These are phyloP conservation scores for Eutrema japonicum DNA, from an alignment of 345 rosid species.

Conservation along the genomic window DNA sequence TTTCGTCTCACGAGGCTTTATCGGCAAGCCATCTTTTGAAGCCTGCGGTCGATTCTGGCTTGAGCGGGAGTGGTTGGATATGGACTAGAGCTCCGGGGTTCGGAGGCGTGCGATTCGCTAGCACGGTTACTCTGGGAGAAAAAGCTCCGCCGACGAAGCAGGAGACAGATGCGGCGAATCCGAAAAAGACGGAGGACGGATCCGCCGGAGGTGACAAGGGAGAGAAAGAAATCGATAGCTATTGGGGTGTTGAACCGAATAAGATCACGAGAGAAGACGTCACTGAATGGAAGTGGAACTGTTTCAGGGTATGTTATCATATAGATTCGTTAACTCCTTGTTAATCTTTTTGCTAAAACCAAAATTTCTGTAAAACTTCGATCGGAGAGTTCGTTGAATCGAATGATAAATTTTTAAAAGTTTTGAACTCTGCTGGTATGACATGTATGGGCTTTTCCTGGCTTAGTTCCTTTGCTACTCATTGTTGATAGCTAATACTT, in stretches of 20 bases:
- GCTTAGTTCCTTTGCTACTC: too few species aligned
- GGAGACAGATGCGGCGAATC: not conserved
- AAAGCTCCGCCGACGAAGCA: not conserved
- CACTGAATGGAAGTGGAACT: constrained; percentile 63
- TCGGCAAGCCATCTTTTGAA: constrained; percentile 18
- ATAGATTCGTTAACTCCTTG: not conserved
- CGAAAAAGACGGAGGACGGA: constrained; percentile 25
- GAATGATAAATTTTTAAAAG: too few species aligned
- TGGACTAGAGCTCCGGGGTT: constrained; percentile 28
- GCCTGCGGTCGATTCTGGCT: constrained; percentile 18
- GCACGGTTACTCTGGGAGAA: constrained; percentile 40
- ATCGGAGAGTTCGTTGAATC: too few species aligned
- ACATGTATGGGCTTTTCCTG: too few species aligned
- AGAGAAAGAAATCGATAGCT: constrained; percentile 48
- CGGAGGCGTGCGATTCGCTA: constrained; percentile 36
- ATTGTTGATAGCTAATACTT: too few species aligned
- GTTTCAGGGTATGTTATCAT: constrained; percentile 53
- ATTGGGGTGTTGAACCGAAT: constrained; percentile 59
- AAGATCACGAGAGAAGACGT: constrained; percentile 52
- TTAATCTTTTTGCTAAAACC: not conserved
- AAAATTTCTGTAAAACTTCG: too few species aligned
- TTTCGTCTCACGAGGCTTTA: constrained; percentile 24
- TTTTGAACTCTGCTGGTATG: too few species aligned
- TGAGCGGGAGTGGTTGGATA: constrained; percentile 17
- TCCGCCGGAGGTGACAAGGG: constrained; percentile 37